Conservation (phyloP, 2,329 filamentous ascomycete species). For the Calonectria leucothoes region DNA sequence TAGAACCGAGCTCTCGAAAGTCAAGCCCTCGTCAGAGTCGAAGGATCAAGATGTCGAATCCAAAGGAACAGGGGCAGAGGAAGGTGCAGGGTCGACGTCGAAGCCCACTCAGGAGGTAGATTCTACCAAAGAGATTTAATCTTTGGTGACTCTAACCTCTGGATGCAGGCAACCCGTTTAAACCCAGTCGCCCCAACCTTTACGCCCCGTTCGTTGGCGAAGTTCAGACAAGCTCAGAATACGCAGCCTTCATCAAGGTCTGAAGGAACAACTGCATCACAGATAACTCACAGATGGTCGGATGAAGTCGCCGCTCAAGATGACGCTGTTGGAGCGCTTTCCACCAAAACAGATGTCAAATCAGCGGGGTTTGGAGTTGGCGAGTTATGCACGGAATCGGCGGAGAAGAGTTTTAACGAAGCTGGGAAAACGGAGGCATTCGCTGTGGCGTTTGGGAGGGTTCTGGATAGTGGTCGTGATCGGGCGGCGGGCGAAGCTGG, state of each 20-base stretch:
- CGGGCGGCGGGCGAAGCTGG: neutral
- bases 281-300: conserved; percentile 42
- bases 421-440: conserved; percentile 33
- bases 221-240: conserved; percentile 20
- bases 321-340: conserved; percentile 12
- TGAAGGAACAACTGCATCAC: conserved; percentile 19
- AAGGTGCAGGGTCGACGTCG: conserved; percentile 47
- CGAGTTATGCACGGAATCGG: neutral
- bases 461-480: conserved; percentile 27
- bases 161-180: conserved; percentile 61
- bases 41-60: conserved; percentile 38
- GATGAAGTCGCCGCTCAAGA: conserved; percentile 45
- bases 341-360: neutral
- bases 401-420: conserved; percentile 10
- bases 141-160: conserved; percentile 55
- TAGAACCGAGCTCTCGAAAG: conserved; percentile 49
- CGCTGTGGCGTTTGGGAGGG: conserved; percentile 32
- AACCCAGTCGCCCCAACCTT: conserved; percentile 68
- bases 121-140: conserved; percentile 45
- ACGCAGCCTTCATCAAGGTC: conserved; percentile 29
- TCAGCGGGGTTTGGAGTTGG: neutral
- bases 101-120: conserved; percentile 63
- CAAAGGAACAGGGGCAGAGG: conserved; percentile 30
- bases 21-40: conserved; percentile 37
- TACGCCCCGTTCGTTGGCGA: conserved; percentile 55